Evolutionary conservation across 306 rosid species (phyloP), one percentile per base, ranked within the genome.

Genomic region (Cicer pinnatifidum): DNA sequence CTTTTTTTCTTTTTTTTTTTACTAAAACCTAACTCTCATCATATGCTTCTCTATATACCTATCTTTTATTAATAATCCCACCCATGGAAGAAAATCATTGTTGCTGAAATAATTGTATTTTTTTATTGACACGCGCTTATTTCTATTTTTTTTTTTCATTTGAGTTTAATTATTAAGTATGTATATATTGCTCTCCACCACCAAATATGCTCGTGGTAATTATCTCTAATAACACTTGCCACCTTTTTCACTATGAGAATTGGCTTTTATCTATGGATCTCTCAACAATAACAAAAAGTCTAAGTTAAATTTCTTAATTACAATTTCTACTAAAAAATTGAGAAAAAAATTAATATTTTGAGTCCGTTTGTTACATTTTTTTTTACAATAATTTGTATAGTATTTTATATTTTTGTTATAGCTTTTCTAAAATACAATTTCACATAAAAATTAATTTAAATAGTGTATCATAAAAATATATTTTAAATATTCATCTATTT

Each of bases 121-220:
- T 77, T 89, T 88, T 65, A 52, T 61, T 56, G 84, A 85, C 96
- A 91, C 91, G 92, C 97, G 90, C 83, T 86, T 61, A 79, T 86
- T 71, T 82, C 64, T 73, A 77, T 68, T 20, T 20, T 20, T 78
- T 82, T 60, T 59, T 73, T 69, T 58, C 73, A 76, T 82, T 60
- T 69, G 19, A 40, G 50, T 63, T 75, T 4, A 44, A 62, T 52
- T 75, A 51, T 75, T 88, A 70, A 87, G 23, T 20, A 83, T 82
- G 82, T 78, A 82, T 77, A 57, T 57, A 9, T 56, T 79, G 83
- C 86, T 78, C 86, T 83, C 92, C 90, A 84, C 91, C 59, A 53
- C 60, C 35, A 33, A 92, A 85, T 86, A 86, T 87, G 87, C 81
- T 86, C 10, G 87, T 90, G 78, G 80, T 28, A 28, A 28, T 92